Evolutionary conservation across 78 protist genomes (phyloP).

Genomic region (Diacronema lutheri): DNA sequence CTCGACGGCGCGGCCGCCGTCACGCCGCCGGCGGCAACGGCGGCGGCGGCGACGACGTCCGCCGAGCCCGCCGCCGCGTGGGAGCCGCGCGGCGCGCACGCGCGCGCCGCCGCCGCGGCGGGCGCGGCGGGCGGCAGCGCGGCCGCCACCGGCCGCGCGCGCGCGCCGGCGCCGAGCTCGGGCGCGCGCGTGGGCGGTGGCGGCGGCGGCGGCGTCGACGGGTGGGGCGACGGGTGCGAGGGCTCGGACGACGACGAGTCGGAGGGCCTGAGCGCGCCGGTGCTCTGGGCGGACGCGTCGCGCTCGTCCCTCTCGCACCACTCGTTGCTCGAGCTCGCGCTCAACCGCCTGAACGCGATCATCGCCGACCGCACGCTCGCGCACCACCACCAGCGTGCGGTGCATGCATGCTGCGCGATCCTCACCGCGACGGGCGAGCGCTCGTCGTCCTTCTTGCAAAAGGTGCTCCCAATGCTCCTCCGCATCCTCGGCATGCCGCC

Average conservation of each 20-base stretch:
- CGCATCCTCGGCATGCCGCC: background rate
- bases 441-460: background rate
- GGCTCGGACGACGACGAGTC: too few relatives aligned
- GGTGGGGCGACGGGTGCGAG: too few relatives aligned
- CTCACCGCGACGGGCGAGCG: background rate
- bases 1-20: background rate
- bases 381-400: background rate
- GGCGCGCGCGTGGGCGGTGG: too few relatives aligned
- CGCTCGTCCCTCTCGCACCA: too few relatives aligned
- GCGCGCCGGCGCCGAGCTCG: too few relatives aligned
- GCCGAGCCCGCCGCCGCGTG: background rate
- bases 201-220: too few relatives aligned
- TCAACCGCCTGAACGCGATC: background rate
- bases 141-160: too few relatives aligned
- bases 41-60: background rate
- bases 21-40: background rate
- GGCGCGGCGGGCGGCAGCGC: background rate
- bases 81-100: background rate
- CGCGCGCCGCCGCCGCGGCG: background rate
- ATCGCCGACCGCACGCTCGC: background rate
- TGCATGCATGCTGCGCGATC: background rate
- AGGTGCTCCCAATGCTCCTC: background rate
- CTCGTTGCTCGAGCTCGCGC: background rate
- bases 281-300: too few relatives aligned
- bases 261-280: too few relatives aligned